Conservation (phyloP, 805 yeast species). For the Komagataella ulmi region DNA sequence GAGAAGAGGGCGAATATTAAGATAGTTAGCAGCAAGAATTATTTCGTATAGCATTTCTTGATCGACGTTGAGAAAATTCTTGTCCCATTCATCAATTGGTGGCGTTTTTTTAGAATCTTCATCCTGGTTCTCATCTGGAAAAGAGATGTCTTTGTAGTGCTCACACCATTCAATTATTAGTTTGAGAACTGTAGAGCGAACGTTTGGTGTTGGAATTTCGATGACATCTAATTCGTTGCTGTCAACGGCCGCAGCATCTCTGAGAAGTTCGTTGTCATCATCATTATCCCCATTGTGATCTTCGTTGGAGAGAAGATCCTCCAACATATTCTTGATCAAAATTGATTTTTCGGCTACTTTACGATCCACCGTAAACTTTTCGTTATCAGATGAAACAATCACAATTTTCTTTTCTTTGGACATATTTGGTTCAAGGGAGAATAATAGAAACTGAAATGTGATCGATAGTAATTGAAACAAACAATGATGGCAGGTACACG, state of each 20-base stretch:
- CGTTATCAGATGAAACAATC: constrained; percentile 70
- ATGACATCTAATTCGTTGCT: constrained; percentile 56
- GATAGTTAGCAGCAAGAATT: constrained; percentile 68
- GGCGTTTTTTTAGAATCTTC: constrained; percentile 79
- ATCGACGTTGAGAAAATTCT: constrained; percentile 84
- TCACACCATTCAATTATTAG: constrained; percentile 96
- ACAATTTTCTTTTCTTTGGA: constrained; percentile 5
- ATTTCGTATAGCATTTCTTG: constrained; percentile 81
- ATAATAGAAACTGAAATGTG: not conserved
- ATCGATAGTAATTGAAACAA: not conserved
- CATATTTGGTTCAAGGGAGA: constrained; percentile 9
- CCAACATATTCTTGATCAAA: constrained; percentile 75
- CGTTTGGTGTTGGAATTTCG: constrained; percentile 84
- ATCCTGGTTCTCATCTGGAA: constrained; percentile 69
- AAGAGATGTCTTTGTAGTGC: constrained; percentile 72
- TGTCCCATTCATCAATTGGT: constrained; percentile 93
- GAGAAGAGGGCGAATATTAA: constrained; percentile 61
- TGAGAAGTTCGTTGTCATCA: constrained; percentile 18
- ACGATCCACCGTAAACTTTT: constrained; percentile 61
- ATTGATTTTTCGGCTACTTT: constrained; percentile 81
- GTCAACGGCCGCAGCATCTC: constrained; percentile 25
- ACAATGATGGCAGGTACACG: not conserved
- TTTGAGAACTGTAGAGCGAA: constrained; percentile 72
- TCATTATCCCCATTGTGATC: constrained; percentile 5
- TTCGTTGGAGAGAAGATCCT: constrained; percentile 33